Percentiles rank a stretch among this genome's conserved stretches.
phyloP scores from a whole-genome alignment of 306 rosid species.

The Castanospermum australe region DNA sequence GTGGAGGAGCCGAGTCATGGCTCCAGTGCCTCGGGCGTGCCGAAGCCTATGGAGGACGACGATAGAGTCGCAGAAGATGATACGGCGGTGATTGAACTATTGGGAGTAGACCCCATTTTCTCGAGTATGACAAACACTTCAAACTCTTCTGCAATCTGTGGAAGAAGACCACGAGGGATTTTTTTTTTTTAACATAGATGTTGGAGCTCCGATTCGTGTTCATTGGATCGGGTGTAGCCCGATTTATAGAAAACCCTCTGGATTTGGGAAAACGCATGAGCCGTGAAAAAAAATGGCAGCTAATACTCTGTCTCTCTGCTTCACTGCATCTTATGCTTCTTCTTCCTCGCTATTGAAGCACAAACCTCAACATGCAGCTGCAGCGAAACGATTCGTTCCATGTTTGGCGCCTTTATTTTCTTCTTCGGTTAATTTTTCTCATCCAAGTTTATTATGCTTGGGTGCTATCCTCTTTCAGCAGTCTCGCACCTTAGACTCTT shows the following conservation, averaged over 20 bases:
- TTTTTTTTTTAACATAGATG: no score
- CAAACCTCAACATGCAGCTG: neutral
- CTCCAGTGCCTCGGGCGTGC: conserved; percentile 33
- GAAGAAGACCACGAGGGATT: no score
- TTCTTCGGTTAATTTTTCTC: neutral
- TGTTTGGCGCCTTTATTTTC: neutral
- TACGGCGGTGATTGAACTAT: conserved; percentile 27
- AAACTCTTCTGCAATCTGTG: neutral
- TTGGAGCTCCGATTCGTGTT: neutral
- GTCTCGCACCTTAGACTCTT: neutral
- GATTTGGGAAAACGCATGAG: no score
- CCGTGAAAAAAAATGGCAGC: conserved; percentile 28
- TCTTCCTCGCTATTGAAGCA: neutral
- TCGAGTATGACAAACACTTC: neutral
- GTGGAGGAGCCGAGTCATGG: conserved; percentile 45
- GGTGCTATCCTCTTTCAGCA: neutral
- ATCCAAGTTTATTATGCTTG: neutral
- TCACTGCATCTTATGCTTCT: neutral
- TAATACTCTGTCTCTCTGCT: neutral
- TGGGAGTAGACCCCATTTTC: conserved; percentile 47
- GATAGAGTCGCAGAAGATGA: neutral
- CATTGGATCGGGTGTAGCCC: neutral
- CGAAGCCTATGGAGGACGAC: conserved; percentile 50
- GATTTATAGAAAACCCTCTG: neutral
- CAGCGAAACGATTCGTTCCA: neutral